These are phyloP conservation scores for Rhodosporidiobolus sp. DNA, from an alignment of 768 basidiomycete species.

Conservation along the genomic window DNA sequence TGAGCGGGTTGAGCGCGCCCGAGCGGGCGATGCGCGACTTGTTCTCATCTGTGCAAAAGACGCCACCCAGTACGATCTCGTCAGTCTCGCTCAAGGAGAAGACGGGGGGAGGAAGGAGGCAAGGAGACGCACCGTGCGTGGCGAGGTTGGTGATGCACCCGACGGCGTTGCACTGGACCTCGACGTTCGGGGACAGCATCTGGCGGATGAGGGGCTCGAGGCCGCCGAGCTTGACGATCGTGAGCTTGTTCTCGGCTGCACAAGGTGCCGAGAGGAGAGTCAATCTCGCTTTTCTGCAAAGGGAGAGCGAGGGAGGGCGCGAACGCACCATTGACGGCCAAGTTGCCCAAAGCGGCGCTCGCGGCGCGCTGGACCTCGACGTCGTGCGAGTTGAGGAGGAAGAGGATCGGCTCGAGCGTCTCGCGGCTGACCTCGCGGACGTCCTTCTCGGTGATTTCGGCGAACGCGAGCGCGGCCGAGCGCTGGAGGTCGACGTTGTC, in stretches of 20 bases:
- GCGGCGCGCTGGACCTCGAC: constrained; percentile 98
- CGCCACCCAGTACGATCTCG: too few relatives aligned
- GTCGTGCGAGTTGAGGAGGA: constrained; percentile 93
- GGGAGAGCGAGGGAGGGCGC: background rate
- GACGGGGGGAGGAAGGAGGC: background rate
- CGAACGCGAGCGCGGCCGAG: constrained; percentile 94
- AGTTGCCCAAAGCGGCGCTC: constrained; percentile 91
- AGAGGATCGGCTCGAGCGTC: constrained; percentile 96
- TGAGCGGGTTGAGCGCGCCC: constrained; percentile 94
- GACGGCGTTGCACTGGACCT: constrained; percentile 99
- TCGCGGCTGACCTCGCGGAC: constrained; percentile 93
- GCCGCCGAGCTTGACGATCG: constrained; percentile 96
- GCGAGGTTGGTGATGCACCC: constrained; percentile 98
- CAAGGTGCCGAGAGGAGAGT: background rate
- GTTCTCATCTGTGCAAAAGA: constrained; percentile 73
- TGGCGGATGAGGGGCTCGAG: constrained; percentile 96
- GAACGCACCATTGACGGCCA: constrained; percentile 91
- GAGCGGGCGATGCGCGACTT: constrained; percentile 99
- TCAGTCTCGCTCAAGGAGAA: background rate
- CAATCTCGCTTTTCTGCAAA: background rate
- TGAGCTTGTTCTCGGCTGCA: constrained; percentile 94
- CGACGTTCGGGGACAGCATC: constrained; percentile 98
- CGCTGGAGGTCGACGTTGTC: constrained; percentile 99
- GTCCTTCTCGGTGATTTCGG: constrained; percentile 99
- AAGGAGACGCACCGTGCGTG: constrained; percentile 72